Conservation (phyloP, 1,139 yeast genomes). For the Suhomyces chickasaworum region DNA sequence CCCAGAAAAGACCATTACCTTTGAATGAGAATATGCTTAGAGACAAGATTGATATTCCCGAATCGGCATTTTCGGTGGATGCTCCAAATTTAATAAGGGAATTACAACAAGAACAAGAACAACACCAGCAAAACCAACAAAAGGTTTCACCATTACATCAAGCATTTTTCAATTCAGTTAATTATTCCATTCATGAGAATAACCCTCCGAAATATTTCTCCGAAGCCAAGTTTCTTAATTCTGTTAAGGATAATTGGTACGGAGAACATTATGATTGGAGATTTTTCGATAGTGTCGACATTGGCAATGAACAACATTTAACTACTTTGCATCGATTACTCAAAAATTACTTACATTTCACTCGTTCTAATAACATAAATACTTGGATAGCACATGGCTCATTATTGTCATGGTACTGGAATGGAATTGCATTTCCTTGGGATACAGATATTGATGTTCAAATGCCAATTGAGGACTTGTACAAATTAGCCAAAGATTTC, state of each 20-base stretch:
- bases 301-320: constrained; percentile 31
- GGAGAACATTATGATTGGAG: constrained; percentile 54
- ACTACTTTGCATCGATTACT: constrained; percentile 32
- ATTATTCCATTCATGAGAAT: constrained; percentile 8
- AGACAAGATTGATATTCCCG: constrained; percentile 17
- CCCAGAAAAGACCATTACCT: constrained; percentile 13
- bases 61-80: constrained; percentile 21
- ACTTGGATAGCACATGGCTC: constrained; percentile 50
- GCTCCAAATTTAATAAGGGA: constrained; percentile 12
- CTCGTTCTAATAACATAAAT: constrained; percentile 30
- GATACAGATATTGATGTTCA: constrained; percentile 30
- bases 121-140: too few relatives aligned
- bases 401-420: constrained; percentile 29
- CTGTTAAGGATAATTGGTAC: constrained; percentile 22
- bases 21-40: constrained; percentile 4
- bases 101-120: too few relatives aligned
- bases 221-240: constrained; percentile 32
- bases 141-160: constrained; percentile 12
- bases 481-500: constrained; percentile 22
- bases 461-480: constrained; percentile 27
- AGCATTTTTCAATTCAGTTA: constrained; percentile 22
- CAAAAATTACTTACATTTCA: constrained; percentile 35
- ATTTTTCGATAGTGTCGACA: constrained; percentile 32
- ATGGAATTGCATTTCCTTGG: constrained; percentile 31
- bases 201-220: constrained; percentile 35